Evolutionary conservation across 2,329 filamentous ascomycete genomes (phyloP).

Genomic region (Trichophyton equinum): DNA sequence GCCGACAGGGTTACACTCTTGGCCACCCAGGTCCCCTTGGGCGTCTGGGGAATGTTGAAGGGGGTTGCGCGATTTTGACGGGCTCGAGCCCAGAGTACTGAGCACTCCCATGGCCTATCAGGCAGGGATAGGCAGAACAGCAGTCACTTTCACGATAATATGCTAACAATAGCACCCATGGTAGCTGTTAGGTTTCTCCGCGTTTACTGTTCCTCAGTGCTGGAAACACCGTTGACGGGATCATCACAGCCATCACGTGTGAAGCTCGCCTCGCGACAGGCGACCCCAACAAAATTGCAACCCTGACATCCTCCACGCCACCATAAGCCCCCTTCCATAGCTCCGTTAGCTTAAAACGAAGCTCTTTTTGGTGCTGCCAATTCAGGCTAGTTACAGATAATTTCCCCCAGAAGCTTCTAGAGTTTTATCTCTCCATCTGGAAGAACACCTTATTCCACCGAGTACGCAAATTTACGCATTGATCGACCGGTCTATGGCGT

Average conservation of each 20-base stretch:
- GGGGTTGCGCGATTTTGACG: not conserved
- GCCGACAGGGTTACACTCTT: not conserved
- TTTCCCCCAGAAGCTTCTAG: not conserved
- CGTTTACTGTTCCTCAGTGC: conserved; percentile 2
- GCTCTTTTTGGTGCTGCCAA: no score
- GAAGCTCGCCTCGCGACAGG: not conserved
- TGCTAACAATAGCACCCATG: not conserved
- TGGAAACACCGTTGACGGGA: not conserved
- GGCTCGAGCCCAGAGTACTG: not conserved
- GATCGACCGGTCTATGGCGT: not conserved
- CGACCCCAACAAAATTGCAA: not conserved
- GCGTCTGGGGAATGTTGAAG: not conserved
- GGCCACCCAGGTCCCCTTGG: not conserved
- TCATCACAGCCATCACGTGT: not conserved
- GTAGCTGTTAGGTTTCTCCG: not conserved
- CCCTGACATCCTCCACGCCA: not conserved
- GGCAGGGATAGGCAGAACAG: not conserved
- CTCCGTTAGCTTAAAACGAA: no score
- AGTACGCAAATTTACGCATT: not conserved
- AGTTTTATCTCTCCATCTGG: not conserved
- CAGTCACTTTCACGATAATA: not conserved
- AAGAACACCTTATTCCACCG: not conserved
- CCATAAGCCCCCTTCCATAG: not conserved
- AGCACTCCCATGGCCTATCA: not conserved
- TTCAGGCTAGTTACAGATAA: not conserved